These are phyloP conservation scores for Elsinoe batatas DNA, from an alignment of 2,329 filamentous ascomycete genomes.

Conservation along the genomic window DNA sequence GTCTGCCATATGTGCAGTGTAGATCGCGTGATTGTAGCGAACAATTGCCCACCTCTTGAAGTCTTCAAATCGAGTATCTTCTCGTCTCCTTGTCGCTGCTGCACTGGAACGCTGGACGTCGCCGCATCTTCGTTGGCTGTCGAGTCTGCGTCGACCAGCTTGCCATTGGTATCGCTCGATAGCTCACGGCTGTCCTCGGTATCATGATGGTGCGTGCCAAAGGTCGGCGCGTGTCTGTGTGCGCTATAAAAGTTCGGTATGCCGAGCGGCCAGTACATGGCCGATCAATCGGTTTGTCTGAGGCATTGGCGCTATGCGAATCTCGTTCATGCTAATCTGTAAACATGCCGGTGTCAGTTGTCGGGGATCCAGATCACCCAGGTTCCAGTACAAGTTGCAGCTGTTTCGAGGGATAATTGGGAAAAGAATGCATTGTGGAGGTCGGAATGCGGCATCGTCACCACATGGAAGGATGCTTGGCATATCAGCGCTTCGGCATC, in stretches of 20 bases:
- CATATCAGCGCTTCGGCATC: not conserved
- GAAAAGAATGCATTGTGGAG: too few relatives aligned
- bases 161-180: not conserved
- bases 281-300: conserved; percentile 14
- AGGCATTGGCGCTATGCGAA: conserved; percentile 7
- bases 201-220: conserved; percentile 35
- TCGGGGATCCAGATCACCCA: too few relatives aligned
- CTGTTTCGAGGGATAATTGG: too few relatives aligned
- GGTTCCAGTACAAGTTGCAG: too few relatives aligned
- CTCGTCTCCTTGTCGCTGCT: conserved; percentile 6
- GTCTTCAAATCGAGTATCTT: conserved; percentile 62
- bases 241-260: conserved; percentile 66
- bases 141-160: not conserved
- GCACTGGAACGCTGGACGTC: not conserved
- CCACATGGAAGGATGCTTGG: not conserved
- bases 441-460: not conserved
- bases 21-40: conserved; percentile 76
- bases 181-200: not conserved
- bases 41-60: conserved; percentile 69
- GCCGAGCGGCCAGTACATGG: conserved; percentile 87
- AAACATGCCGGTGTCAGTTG: not conserved
- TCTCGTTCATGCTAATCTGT: not conserved
- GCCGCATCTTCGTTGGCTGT: not conserved
- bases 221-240: conserved; percentile 49
- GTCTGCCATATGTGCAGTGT: conserved; percentile 95